phyloP scores from a whole-genome alignment of 179 eudicot species.

The Spinacia oleracea region DNA sequence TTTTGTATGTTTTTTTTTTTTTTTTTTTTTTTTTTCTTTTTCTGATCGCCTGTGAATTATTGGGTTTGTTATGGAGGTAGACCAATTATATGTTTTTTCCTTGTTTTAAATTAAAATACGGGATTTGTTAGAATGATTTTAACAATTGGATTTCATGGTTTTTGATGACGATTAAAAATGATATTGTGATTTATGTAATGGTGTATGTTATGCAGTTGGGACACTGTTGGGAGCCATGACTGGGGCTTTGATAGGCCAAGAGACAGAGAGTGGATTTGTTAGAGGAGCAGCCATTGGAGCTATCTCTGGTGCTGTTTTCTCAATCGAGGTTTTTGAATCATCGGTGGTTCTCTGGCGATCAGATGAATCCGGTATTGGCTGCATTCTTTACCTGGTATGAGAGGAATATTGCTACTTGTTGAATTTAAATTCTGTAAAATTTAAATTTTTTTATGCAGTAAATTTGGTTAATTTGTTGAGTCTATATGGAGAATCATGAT shows the following conservation, averaged over 20 bases:
- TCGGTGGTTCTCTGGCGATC: slow-evolving; percentile 90
- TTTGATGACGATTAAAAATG: background rate
- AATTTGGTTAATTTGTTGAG: too few species aligned
- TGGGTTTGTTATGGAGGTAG: background rate
- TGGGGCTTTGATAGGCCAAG: slow-evolving; percentile 96
- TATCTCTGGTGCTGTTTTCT: slow-evolving; percentile 98
- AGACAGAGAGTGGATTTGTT: slow-evolving; percentile 97
- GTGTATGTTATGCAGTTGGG: slow-evolving; percentile 55
- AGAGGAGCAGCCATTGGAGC: slow-evolving; percentile 99
- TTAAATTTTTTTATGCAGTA: background rate
- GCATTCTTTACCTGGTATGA: slow-evolving; percentile 90
- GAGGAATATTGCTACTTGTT: background rate
- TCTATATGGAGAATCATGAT: background rate
- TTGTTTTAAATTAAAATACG: too few species aligned
- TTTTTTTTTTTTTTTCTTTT: too few species aligned
- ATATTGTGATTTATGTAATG: background rate
- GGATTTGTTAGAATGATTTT: background rate
- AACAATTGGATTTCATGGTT: background rate
- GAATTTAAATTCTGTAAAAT: background rate
- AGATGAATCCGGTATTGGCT: slow-evolving; percentile 85
- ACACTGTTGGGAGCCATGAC: slow-evolving; percentile 95
- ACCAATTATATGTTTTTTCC: background rate
- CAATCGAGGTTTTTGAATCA: slow-evolving; percentile 95
- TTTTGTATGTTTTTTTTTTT: too few species aligned
- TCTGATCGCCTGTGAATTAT: background rate